Conservation (phyloP, 306 rosid genomes). For the Rosa lucieae region DNA sequence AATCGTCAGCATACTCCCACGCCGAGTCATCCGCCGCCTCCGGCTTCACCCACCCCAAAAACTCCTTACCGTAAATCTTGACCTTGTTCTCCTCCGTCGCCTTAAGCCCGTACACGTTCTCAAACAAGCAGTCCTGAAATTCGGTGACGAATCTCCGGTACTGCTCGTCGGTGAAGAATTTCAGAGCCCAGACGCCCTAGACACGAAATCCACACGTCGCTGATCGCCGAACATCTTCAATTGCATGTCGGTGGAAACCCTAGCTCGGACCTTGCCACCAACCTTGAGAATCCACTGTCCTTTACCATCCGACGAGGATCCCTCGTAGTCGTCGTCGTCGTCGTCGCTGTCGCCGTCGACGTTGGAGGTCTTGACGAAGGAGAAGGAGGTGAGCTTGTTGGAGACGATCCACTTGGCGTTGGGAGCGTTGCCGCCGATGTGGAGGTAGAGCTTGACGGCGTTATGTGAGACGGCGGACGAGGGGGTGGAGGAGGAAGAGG, state of each 20-base stretch:
- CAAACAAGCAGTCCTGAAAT: conserved; percentile 69
- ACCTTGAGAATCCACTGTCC: conserved; percentile 58
- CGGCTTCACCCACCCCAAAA: conserved; percentile 84
- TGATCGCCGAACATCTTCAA: conserved; percentile 88
- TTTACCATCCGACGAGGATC: conserved; percentile 2
- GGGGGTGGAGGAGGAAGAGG: conserved; percentile 34
- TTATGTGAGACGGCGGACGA: conserved; percentile 39
- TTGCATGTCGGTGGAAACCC: conserved; percentile 79
- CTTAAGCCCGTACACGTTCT: conserved; percentile 61
- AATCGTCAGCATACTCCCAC: conserved; percentile 77
- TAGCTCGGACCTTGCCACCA: conserved; percentile 63
- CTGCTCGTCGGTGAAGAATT: conserved; percentile 61
- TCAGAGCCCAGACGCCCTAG: conserved; percentile 87
- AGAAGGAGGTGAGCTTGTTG: conserved; percentile 52
- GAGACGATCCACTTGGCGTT: conserved; percentile 84
- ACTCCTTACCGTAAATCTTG: conserved; percentile 82
- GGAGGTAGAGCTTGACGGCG: conserved; percentile 84
- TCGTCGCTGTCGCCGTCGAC: conserved; percentile 28
- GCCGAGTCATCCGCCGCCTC: conserved; percentile 82
- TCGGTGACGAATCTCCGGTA: conserved; percentile 67
- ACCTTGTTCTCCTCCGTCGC: conserved; percentile 79
- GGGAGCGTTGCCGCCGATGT: conserved; percentile 82
- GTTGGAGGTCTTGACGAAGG: conserved; percentile 44
- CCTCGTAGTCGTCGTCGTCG: conserved; percentile 38
- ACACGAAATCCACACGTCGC: conserved; percentile 79